These are phyloP conservation scores for Angophora floribunda DNA, from an alignment of 345 rosid species.

Conservation along the genomic window DNA sequence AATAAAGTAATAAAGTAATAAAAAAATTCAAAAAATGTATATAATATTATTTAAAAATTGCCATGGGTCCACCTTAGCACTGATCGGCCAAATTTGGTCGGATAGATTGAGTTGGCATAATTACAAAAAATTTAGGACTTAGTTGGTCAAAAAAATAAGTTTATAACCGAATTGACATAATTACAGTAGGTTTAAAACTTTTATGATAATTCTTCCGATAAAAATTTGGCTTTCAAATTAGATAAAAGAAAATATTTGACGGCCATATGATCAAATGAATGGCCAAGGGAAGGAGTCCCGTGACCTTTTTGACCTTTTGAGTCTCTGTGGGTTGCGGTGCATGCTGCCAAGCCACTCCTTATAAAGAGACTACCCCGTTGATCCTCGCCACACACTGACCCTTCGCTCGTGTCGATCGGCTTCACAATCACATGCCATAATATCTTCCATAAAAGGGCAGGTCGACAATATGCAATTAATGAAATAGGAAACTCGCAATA, in stretches of 20 bases:
- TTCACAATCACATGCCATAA: neutral
- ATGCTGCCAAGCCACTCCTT: neutral
- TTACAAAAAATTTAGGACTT: too few relatives aligned
- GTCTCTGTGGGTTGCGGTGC: neutral
- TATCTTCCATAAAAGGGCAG: neutral
- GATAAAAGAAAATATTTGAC: neutral
- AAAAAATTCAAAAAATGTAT: too few relatives aligned
- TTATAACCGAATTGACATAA: too few relatives aligned
- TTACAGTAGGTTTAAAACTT: too few relatives aligned
- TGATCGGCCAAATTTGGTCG: too few relatives aligned
- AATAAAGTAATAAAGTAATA: too few relatives aligned
- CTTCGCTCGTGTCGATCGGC: neutral
- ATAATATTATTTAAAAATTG: too few relatives aligned
- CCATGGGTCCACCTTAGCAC: too few relatives aligned
- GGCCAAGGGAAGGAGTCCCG: neutral
- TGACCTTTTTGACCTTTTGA: neutral
- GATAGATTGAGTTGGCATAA: too few relatives aligned
- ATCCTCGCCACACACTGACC: neutral
- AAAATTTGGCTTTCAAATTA: neutral
- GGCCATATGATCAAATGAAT: neutral
- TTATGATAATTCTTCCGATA: too few relatives aligned
- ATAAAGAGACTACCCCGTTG: neutral
- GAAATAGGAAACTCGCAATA: neutral
- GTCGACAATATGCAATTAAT: neutral
- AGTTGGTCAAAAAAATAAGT: too few relatives aligned